Evolutionary conservation across 176 grass and related monocot species (phyloP).

Genomic region (Oryza nivara): DNA sequence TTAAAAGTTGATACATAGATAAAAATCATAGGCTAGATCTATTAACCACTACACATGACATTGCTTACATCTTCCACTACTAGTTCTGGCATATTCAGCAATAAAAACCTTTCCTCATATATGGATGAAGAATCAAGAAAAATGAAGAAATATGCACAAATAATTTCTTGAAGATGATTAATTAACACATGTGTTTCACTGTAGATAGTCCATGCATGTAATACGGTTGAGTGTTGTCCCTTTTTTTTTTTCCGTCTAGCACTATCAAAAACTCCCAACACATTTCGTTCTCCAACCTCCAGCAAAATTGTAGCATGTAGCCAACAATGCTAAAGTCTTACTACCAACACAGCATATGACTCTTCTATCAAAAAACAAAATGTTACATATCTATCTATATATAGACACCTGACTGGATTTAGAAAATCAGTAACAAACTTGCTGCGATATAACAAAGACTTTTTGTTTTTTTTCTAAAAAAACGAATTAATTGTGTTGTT

Average conservation of each 20-base stretch:
- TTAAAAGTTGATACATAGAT: not conserved
- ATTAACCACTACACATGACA: not conserved
- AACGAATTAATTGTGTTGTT: not conserved
- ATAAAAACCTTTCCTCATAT: not conserved
- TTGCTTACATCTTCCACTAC: not conserved
- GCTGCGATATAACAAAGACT: not conserved
- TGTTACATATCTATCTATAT: not conserved
- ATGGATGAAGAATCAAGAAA: not conserved
- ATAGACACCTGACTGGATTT: not conserved
- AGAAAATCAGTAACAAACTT: not conserved
- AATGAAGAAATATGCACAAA: not conserved
- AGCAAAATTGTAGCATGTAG: not conserved
- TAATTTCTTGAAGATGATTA: not conserved
- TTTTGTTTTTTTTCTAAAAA: not conserved
- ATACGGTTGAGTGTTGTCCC: not conserved
- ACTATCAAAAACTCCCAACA: not conserved
- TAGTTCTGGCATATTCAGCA: not conserved
- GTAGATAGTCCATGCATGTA: not conserved
- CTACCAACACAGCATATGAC: not conserved
- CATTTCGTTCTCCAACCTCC: not conserved
- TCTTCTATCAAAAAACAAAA: not conserved
- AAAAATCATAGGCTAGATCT: not conserved
- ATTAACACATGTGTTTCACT: not conserved
- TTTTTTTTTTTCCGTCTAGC: not conserved
- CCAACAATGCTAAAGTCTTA: not conserved